Percentiles rank a stretch among this genome's conserved stretches.
Conservation (phyloP, 768 basidiomycete species). For the Termitomyces sp. region DNA sequence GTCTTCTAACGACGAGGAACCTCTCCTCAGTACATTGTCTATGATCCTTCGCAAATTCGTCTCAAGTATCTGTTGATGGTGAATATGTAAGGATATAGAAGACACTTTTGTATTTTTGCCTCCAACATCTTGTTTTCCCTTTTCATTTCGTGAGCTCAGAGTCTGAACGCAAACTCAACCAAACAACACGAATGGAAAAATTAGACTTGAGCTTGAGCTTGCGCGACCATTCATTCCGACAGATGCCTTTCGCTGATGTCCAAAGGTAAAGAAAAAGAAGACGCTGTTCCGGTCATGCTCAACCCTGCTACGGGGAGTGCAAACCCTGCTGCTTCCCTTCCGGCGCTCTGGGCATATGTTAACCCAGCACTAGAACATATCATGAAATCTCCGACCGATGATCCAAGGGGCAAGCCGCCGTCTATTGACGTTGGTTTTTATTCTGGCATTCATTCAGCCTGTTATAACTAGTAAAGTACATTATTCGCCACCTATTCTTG, state of each 20-base stretch:
- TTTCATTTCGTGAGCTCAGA: no score
- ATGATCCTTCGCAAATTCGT: constrained; percentile 53
- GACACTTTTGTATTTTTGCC: neutral
- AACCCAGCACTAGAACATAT: constrained; percentile 77
- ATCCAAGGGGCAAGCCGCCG: constrained; percentile 55
- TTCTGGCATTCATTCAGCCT: constrained; percentile 77
- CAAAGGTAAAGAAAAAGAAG: constrained; percentile 30
- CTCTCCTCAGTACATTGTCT: constrained; percentile 54
- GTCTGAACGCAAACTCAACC: neutral
- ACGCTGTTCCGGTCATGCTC: constrained; percentile 31
- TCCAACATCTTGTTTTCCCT: neutral
- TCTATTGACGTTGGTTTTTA: constrained; percentile 70
- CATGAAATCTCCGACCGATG: constrained; percentile 63
- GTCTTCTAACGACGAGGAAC: neutral
- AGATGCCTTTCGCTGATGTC: constrained; percentile 8
- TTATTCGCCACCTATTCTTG: constrained; percentile 12
- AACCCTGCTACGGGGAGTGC: constrained; percentile 62
- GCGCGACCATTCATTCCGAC: neutral
- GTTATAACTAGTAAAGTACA: constrained; percentile 69
- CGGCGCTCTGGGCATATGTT: constrained; percentile 72
- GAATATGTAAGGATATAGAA: constrained; percentile 29
- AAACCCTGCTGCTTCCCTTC: constrained; percentile 70
- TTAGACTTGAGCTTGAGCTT: no score
- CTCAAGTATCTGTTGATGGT: constrained; percentile 58
- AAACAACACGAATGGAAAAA: neutral